Base-by-base conservation (phyloP, 1,284 basidiomycete species). In the Naganishia albida region DNA sequence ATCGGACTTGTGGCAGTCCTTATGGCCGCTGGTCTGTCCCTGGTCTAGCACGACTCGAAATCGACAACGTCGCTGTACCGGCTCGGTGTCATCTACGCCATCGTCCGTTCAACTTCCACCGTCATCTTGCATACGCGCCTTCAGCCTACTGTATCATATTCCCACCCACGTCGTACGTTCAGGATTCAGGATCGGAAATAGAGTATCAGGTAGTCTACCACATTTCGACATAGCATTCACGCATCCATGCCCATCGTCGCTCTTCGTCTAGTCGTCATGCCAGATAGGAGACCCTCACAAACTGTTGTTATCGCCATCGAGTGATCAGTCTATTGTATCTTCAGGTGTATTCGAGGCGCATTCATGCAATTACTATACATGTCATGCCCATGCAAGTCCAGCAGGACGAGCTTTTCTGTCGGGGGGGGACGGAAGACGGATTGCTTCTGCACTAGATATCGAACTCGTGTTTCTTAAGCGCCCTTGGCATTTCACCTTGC, bases 121-220 rank as follows among this genome's bases (percentile, higher is more conserved):
- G 26, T 23, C 46, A 30, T 13, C 51, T 34, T 34, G 50, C 50
- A 34, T 51, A 34, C 30, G 28, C 51, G 30, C 16, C 51, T 10
- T 38, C 51, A 53, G 18, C n/a, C 38, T 60, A 60, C 57, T 60
- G 57, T 60, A 50, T 60, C 57, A 50, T 60, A 60, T 42, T 56
- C 18, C 18, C 34, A 39, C 16, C 30, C 16, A 34, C 16, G n/a
- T 38, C 46, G 15, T 12, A 25, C n/a, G 28, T 10, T 30, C 51
- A 28, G 25, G n/a, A n/a, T n/a, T 18, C 23, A 48, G 46, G 30
- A 38, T 23, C n/a, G 15, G 34, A 53, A 53, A 48, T 23, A 48
- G 46, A 48, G 46, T 20, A 20, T 23, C 20, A 48, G 20, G 46
- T 20, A 48, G 20, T 48, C 46, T 34, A 34, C 34, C n/a, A 10